Percentiles rank a stretch among this genome's conserved stretches.
Conservation (phyloP, 1,284 basidiomycete genomes). For the Microbotryomycetes sp. region DNA sequence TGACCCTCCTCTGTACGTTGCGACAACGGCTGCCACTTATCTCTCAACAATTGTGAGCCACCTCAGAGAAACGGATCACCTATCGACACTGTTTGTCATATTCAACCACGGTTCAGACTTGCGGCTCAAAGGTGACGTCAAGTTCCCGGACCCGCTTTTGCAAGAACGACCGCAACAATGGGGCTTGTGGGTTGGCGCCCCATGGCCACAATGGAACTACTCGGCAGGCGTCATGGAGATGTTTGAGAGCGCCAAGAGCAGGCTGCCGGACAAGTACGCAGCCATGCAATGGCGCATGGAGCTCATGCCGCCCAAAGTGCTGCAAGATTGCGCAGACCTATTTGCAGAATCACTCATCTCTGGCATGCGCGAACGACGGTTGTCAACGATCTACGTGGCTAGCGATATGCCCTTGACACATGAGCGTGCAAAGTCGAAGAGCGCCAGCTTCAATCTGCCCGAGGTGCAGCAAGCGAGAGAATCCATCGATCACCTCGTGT, state of each 20-base stretch:
- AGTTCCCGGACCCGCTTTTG: conserved; percentile 4
- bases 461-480: conserved; percentile 3
- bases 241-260: conserved; percentile 1
- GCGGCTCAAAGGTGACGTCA: not conserved
- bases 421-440: not conserved
- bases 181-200: conserved; percentile 4
- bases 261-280: conserved; percentile 3
- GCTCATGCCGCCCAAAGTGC: conserved; percentile 1
- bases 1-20: conserved; percentile 6
- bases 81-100: conserved; percentile 6
- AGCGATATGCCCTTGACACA: conserved; percentile 1
- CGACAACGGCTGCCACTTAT: not conserved
- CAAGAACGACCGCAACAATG: conserved; percentile 7
- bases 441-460: conserved; percentile 5
- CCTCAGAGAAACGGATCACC: conserved; percentile 4
- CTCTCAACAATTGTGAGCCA: not conserved
- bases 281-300: conserved; percentile 11
- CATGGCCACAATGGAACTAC: conserved; percentile 13
- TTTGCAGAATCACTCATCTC: conserved; percentile 8
- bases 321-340: conserved; percentile 2
- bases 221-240: conserved; percentile 3
- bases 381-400: conserved; percentile 7
- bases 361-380: conserved; percentile 1
- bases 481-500: conserved; percentile 3
- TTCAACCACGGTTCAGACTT: conserved; percentile 11